A percentile compares a stretch with the other conserved stretches of the same genome.
phyloP scores from a whole-genome alignment of 495 filamentous ascomycete genomes.

The Aspergillus coremiiformis region DNA sequence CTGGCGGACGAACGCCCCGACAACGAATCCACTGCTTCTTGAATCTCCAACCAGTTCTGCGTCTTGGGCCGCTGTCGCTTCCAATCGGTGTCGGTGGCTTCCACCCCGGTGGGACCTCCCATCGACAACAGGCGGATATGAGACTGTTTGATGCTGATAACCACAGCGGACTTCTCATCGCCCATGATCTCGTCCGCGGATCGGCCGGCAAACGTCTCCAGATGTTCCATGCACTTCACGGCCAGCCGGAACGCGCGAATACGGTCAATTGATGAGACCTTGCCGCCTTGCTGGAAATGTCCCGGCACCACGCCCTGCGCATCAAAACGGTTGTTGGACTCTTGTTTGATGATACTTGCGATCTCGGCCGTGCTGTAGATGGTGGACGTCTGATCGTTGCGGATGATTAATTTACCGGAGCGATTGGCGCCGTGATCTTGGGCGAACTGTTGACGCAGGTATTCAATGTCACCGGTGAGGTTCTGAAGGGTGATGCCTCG shows the following conservation, averaged over 20 bases:
- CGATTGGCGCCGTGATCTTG: conserved; percentile 79
- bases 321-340: conserved; percentile 82
- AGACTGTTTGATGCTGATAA: conserved; percentile 86
- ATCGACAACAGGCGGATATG: conserved; percentile 76
- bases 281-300: conserved; percentile 94
- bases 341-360: conserved; percentile 85
- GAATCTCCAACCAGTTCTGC: conserved; percentile 75
- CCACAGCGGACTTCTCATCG: conserved; percentile 58
- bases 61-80: conserved; percentile 68
- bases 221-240: conserved; percentile 79
- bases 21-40: conserved; percentile 50
- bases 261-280: conserved; percentile 87
- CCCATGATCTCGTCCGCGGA: conserved; percentile 55
- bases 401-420: conserved; percentile 82
- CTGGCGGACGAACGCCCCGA: background rate
- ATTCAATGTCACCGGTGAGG: conserved; percentile 78
- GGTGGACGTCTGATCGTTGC: conserved; percentile 82
- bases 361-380: conserved; percentile 86
- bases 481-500: conserved; percentile 86
- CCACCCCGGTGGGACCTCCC: conserved; percentile 50
- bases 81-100: conserved; percentile 87
- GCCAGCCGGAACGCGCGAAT: conserved; percentile 82
- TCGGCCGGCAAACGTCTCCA: conserved; percentile 64
- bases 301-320: conserved; percentile 82
- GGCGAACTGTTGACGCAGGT: conserved; percentile 72